phyloP scores from a whole-genome alignment of 805 yeast genomes.

The Zygoascus ofunaensis region DNA sequence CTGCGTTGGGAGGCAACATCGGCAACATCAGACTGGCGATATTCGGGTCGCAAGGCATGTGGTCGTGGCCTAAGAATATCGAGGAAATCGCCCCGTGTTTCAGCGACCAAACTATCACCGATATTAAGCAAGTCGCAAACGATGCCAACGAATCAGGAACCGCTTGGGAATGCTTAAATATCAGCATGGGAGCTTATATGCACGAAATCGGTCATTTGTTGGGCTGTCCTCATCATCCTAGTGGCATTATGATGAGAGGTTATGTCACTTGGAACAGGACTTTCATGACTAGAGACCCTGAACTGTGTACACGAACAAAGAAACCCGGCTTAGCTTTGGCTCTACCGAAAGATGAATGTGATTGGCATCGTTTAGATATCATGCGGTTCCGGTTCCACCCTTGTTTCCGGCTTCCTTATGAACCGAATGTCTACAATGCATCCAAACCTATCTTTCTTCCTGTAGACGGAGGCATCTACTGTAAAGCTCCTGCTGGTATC shows the following conservation, averaged over 20 bases:
- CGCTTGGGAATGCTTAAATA: slow-evolving; percentile 80
- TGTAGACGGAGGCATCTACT: slow-evolving; percentile 37
- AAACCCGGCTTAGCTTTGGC: slow-evolving; percentile 29
- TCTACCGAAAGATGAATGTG: slow-evolving; percentile 57
- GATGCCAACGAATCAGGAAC: slow-evolving; percentile 79
- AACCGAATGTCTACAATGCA: slow-evolving; percentile 29
- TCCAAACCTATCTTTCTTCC: slow-evolving; percentile 41
- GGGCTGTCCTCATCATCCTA: slow-evolving; percentile 86
- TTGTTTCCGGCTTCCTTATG: slow-evolving; percentile 63
- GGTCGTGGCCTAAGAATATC: slow-evolving; percentile 83
- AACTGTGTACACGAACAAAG: slow-evolving; percentile 30
- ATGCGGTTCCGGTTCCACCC: slow-evolving; percentile 75
- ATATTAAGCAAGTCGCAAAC: slow-evolving; percentile 72
- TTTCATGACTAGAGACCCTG: slow-evolving; percentile 64
- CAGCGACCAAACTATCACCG: slow-evolving; percentile 58
- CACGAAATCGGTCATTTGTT: slow-evolving; percentile 90
- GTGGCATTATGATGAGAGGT: slow-evolving; percentile 86
- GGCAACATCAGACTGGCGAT: slow-evolving; percentile 68
- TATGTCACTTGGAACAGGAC: slow-evolving; percentile 74
- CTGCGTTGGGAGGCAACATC: slow-evolving; percentile 88
- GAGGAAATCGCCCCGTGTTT: slow-evolving; percentile 63
- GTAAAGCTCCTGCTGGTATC: slow-evolving; percentile 56
- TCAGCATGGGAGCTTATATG: slow-evolving; percentile 88
- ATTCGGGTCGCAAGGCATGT: slow-evolving; percentile 87
- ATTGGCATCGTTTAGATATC: slow-evolving; percentile 79